Evolutionary conservation across 192 early-diverging fungal genomes (phyloP).

Genomic region (Coemansia sp.): DNA sequence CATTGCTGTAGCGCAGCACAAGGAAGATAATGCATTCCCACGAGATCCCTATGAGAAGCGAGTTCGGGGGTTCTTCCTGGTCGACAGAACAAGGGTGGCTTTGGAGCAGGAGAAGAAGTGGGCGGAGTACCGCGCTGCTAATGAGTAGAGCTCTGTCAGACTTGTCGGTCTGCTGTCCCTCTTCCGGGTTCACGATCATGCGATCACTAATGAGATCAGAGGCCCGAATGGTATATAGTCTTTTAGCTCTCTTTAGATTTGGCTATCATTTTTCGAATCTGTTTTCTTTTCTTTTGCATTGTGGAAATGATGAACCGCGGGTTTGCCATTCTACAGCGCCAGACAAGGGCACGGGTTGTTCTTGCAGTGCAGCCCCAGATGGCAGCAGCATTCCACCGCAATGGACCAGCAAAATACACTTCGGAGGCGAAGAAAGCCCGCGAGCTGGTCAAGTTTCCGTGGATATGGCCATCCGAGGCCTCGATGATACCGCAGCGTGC

Average conservation of each 20-base stretch:
- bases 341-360: background rate
- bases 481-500: background rate
- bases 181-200: too few species aligned
- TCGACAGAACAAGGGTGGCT: slow-evolving; percentile 47
- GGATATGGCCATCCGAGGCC: slow-evolving; percentile 28
- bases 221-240: too few species aligned
- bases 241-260: too few species aligned
- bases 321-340: background rate
- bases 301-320: background rate
- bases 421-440: slow-evolving; percentile 5
- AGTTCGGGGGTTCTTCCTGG: slow-evolving; percentile 64
- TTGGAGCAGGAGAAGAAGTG: slow-evolving; percentile 37
- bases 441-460: slow-evolving; percentile 21
- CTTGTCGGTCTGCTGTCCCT: too few species aligned
- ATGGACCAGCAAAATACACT: slow-evolving; percentile 1
- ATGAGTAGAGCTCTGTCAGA: slow-evolving; percentile 2
- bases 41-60: slow-evolving; percentile 60
- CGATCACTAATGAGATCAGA: too few species aligned
- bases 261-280: background rate
- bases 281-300: background rate
- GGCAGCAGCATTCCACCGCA: slow-evolving; percentile 6
- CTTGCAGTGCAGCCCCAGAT: background rate
- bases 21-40: slow-evolving; percentile 61
- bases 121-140: slow-evolving; percentile 28
- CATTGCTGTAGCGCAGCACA: slow-evolving; percentile 64